Evolutionary conservation across 2,329 filamentous ascomycete genomes (phyloP).

Genomic region (Penicillium carneum): DNA sequence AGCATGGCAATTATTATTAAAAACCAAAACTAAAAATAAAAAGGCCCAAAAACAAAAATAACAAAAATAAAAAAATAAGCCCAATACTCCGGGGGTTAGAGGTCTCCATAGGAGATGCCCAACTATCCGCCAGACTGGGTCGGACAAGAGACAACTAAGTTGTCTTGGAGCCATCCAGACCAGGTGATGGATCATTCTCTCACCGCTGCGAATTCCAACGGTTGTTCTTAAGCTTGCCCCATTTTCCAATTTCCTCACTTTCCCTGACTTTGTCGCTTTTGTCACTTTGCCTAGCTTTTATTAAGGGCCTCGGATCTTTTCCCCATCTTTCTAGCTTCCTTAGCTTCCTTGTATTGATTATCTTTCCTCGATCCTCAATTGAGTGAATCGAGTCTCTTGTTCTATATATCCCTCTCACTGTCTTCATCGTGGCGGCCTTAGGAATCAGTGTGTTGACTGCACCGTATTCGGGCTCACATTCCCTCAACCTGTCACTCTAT

Average conservation of each 20-base stretch:
- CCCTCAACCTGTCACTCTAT: constrained; percentile 43
- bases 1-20: neutral
- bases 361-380: constrained; percentile 13
- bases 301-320: constrained; percentile 17
- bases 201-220: constrained; percentile 37
- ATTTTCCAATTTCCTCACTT: constrained; percentile 18
- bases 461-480: constrained; percentile 44
- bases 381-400: constrained; percentile 13
- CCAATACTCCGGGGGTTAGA: constrained; percentile 20
- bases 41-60: neutral
- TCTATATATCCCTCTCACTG: constrained; percentile 11
- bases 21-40: neutral
- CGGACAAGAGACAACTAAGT: constrained; percentile 33
- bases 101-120: constrained; percentile 29
- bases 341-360: constrained; percentile 9
- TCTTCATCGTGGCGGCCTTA: constrained; percentile 52
- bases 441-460: constrained; percentile 48
- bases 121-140: constrained; percentile 35
- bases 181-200: constrained; percentile 35
- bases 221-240: constrained; percentile 23
- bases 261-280: constrained; percentile 16
- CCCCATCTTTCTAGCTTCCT: constrained; percentile 13
- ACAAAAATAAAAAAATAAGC: constrained; percentile 11
- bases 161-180: constrained; percentile 29
- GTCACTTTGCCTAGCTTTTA: constrained; percentile 17